phyloP scores from a whole-genome alignment of 192 early-diverging fungal species.

The Helicostylum pulchrum region DNA sequence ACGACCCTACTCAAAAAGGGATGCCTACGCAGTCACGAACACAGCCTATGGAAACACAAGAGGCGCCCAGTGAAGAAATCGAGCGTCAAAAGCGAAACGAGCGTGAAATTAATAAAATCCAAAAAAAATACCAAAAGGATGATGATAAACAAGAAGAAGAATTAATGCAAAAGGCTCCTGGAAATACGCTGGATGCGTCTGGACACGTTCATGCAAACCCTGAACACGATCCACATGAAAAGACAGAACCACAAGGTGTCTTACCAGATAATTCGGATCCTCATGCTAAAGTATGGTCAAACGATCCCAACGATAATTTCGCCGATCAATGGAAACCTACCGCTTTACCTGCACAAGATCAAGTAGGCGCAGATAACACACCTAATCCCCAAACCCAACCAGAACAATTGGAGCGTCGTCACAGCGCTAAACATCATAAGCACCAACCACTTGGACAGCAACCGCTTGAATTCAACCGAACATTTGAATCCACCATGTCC shows the following conservation, averaged over 20 bases:
- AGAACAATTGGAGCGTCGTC: neutral
- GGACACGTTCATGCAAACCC: slow-evolving; percentile 1
- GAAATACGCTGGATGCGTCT: slow-evolving; percentile 9
- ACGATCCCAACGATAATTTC: neutral
- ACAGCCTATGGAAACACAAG: neutral
- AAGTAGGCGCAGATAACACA: too few relatives aligned
- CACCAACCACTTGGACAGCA: neutral
- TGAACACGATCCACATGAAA: neutral
- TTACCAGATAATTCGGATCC: neutral
- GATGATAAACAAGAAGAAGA: neutral
- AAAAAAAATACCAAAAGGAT: neutral
- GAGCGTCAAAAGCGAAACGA: neutral
- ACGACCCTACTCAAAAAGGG: too few relatives aligned
- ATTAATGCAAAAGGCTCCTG: neutral
- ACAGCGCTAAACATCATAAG: neutral
- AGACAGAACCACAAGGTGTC: neutral
- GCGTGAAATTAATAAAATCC: slow-evolving; percentile 7
- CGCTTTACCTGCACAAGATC: too few relatives aligned
- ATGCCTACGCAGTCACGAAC: too few relatives aligned
- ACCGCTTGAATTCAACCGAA: neutral
- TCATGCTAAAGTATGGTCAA: slow-evolving; percentile 11
- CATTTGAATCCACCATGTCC: neutral
- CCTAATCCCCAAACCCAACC: too few relatives aligned
- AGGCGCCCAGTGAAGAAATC: neutral
- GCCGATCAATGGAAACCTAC: neutral